Percentiles rank a stretch among this genome's conserved stretches.
phyloP scores from a whole-genome alignment of 1,284 basidiomycete genomes.

The Microbotryum lychnidis-dioicae region DNA sequence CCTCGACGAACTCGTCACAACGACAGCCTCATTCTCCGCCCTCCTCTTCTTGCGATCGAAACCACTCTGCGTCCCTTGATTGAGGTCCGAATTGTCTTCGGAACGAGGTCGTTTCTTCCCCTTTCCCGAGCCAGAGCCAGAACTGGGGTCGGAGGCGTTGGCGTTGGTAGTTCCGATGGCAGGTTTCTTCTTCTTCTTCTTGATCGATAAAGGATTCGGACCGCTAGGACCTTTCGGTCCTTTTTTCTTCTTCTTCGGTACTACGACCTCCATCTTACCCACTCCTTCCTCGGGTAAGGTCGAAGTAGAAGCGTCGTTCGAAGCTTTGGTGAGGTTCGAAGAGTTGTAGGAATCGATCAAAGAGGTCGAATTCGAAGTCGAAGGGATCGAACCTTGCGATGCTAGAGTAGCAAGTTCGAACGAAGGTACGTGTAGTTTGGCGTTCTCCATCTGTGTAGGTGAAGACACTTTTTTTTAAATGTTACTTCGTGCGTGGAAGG shows the following conservation, averaged over 20 bases:
- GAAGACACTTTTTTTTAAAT: no score
- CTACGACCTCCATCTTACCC: slow-evolving; percentile 31
- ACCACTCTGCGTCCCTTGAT: background rate
- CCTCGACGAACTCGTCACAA: background rate
- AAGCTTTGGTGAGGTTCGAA: slow-evolving; percentile 42
- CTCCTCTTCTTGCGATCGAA: background rate
- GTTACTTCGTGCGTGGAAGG: no score
- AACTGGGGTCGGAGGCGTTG: background rate
- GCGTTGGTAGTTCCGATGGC: background rate
- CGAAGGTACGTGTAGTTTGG: slow-evolving; percentile 44
- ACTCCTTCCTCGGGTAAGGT: background rate
- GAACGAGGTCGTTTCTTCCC: background rate
- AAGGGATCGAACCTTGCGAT: slow-evolving; percentile 1
- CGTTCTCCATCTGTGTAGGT: slow-evolving; percentile 28
- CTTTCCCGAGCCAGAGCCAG: background rate
- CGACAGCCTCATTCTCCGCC: background rate
- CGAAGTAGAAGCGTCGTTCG: slow-evolving; percentile 40
- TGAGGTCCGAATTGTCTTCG: background rate
- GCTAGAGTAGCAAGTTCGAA: slow-evolving; percentile 37
- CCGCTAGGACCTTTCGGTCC: slow-evolving; percentile 62
- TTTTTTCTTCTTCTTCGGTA: slow-evolving; percentile 46
- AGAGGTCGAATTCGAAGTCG: background rate
- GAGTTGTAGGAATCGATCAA: slow-evolving; percentile 40
- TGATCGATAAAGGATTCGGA: slow-evolving; percentile 86
- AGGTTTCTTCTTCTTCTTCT: slow-evolving; percentile 55